Conservation (phyloP, 345 rosid genomes). For the Citrus sp. region DNA sequence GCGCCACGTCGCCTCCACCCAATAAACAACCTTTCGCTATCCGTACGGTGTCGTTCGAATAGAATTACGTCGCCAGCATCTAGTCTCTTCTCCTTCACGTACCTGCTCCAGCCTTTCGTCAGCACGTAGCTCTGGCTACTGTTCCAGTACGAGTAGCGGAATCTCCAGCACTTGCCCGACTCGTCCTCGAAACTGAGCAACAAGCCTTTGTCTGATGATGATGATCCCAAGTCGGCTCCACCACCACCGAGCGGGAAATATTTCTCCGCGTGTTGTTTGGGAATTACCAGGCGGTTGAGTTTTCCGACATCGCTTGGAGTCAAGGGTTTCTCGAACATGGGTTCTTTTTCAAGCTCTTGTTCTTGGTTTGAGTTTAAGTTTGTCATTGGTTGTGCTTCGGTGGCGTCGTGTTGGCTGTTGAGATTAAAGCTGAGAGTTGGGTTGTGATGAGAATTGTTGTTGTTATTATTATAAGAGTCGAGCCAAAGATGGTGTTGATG, state of each 20-base stretch:
- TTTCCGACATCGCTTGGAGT: constrained; percentile 93
- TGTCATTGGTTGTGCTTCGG: no score
- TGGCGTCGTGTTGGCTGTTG: constrained; percentile 19
- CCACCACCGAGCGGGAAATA: constrained; percentile 57
- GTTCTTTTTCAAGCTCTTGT: constrained; percentile 22
- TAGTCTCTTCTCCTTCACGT: constrained; percentile 79
- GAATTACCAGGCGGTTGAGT: constrained; percentile 85
- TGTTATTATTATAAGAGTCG: not conserved
- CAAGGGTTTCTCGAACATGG: constrained; percentile 78
- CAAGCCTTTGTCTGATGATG: constrained; percentile 34
- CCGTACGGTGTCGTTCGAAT: constrained; percentile 58
- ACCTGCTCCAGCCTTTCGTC: constrained; percentile 92
- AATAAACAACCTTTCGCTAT: constrained; percentile 55
- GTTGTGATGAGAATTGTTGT: constrained; percentile 10
- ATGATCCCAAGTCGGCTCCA: constrained; percentile 32
- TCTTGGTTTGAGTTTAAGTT: not conserved
- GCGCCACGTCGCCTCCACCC: constrained; percentile 60
- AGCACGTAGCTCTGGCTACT: constrained; percentile 87
- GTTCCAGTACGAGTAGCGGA: constrained; percentile 87
- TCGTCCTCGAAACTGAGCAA: constrained; percentile 81
- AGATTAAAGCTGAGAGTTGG: constrained; percentile 19
- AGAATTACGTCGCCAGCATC: constrained; percentile 76
- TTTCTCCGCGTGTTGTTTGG: constrained; percentile 88
- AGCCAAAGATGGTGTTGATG: not conserved
- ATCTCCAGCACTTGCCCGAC: constrained; percentile 78